Percentiles rank a stretch among this genome's conserved stretches.
These are phyloP conservation scores for Cyclostephanos invisitatus DNA, from an alignment of 108 stramenopile genomes.

Conservation along the genomic window DNA sequence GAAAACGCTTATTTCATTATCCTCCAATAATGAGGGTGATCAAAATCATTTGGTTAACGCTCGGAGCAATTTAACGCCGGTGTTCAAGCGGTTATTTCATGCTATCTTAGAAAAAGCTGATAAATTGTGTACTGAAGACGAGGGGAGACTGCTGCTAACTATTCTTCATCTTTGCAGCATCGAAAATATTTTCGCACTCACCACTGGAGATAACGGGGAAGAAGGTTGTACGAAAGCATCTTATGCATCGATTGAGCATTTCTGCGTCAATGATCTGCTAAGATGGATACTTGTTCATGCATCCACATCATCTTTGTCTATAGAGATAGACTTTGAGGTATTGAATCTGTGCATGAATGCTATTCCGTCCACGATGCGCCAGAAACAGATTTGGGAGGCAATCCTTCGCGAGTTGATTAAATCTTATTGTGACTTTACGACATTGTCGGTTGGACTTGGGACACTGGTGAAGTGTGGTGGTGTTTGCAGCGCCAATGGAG, in stretches of 20 bases:
- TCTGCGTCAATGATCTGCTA: conserved; percentile 75
- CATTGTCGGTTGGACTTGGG: conserved; percentile 44
- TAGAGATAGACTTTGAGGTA: conserved; percentile 53
- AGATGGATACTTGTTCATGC: conserved; percentile 76
- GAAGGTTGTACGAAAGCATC: not conserved
- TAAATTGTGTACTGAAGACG: conserved; percentile 35
- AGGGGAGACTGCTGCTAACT: conserved; percentile 29
- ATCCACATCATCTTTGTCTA: conserved; percentile 22
- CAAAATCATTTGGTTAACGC: not conserved
- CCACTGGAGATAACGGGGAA: not conserved
- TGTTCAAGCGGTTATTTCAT: conserved; percentile 25
- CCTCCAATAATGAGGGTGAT: not conserved
- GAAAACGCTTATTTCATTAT: conserved; percentile 10
- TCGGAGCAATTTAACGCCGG: conserved; percentile 22
- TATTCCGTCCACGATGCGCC: conserved; percentile 31
- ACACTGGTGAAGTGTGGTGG: conserved; percentile 19
- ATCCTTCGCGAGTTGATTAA: conserved; percentile 66
- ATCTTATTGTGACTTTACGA: conserved; percentile 59
- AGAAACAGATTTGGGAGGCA: conserved; percentile 58
- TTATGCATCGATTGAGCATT: conserved; percentile 43
- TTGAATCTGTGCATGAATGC: conserved; percentile 39
- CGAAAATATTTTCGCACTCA: conserved; percentile 25
- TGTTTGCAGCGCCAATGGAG: not conserved
- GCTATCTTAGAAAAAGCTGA: conserved; percentile 17
- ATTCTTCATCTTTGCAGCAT: conserved; percentile 35